Evolutionary conservation across 2,329 filamentous ascomycete species (phyloP).

Genomic region (Colletotrichum australisinense): DNA sequence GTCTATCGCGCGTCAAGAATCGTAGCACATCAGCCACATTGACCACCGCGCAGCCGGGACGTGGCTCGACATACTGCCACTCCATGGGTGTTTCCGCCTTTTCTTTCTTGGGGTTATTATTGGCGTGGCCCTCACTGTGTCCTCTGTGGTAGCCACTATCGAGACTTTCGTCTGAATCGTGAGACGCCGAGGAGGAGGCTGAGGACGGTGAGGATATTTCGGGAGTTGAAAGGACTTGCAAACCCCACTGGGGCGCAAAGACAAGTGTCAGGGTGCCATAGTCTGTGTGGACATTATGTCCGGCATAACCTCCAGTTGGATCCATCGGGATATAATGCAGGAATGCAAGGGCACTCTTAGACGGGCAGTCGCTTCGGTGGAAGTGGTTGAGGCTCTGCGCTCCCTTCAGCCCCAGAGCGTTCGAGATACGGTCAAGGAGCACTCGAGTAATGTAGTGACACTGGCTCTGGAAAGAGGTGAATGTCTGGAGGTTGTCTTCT

Average conservation of each 20-base stretch:
- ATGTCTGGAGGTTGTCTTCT: not conserved
- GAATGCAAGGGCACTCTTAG: not conserved
- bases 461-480: not conserved
- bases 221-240: not conserved
- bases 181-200: not conserved
- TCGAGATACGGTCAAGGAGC: not conserved
- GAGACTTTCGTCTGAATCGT: not conserved
- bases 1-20: not conserved
- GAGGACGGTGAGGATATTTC: not conserved
- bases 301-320: not conserved
- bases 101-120: not conserved
- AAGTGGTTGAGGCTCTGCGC: not conserved
- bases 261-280: not conserved
- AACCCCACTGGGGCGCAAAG: not conserved
- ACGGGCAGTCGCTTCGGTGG: not conserved
- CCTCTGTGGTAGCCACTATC: not conserved
- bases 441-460: not conserved
- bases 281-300: not conserved
- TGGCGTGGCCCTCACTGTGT: not conserved
- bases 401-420: not conserved
- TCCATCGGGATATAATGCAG: not conserved
- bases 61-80: not conserved
- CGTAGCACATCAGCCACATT: not conserved
- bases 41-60: not conserved
- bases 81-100: not conserved